These are phyloP conservation scores for Penicillium arizonense DNA, from an alignment of 495 filamentous ascomycete genomes.

Conservation along the genomic window DNA sequence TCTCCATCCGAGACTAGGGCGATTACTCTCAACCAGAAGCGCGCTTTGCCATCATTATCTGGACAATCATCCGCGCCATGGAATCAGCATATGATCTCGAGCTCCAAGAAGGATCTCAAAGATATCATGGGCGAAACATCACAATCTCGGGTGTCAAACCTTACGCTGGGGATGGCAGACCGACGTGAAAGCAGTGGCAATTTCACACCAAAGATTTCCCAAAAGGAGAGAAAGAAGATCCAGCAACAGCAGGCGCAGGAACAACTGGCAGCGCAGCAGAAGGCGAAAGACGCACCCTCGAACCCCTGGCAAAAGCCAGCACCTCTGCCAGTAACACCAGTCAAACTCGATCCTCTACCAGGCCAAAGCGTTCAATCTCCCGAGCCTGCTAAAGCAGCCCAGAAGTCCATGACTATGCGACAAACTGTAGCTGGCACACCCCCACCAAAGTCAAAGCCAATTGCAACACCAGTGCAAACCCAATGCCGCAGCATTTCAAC, in stretches of 20 bases:
- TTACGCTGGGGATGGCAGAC: conserved; percentile 66
- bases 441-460: conserved; percentile 28
- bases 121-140: conserved; percentile 83
- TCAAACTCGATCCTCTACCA: conserved; percentile 19
- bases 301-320: conserved; percentile 73
- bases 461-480: conserved; percentile 27
- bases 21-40: conserved; percentile 21
- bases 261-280: conserved; percentile 44
- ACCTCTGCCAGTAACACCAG: conserved; percentile 14
- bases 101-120: conserved; percentile 69
- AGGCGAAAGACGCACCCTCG: conserved; percentile 42
- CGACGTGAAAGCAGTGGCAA: conserved; percentile 37
- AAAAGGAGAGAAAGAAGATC: conserved; percentile 86
- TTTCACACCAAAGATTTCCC: conserved; percentile 63
- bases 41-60: conserved; percentile 12
- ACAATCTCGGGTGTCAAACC: conserved; percentile 58
- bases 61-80: conserved; percentile 49
- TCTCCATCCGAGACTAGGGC: conserved; percentile 33
- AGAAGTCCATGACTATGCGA: conserved; percentile 57
- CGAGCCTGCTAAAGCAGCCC: conserved; percentile 28
- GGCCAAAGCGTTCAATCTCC: conserved; percentile 19
- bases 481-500: conserved; percentile 27
- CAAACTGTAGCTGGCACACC: conserved; percentile 59
- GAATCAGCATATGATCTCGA: conserved; percentile 54
- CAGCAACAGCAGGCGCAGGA: conserved; percentile 68